phyloP scores from a whole-genome alignment of 169 alveolate species.

The Plasmodium malariae region DNA sequence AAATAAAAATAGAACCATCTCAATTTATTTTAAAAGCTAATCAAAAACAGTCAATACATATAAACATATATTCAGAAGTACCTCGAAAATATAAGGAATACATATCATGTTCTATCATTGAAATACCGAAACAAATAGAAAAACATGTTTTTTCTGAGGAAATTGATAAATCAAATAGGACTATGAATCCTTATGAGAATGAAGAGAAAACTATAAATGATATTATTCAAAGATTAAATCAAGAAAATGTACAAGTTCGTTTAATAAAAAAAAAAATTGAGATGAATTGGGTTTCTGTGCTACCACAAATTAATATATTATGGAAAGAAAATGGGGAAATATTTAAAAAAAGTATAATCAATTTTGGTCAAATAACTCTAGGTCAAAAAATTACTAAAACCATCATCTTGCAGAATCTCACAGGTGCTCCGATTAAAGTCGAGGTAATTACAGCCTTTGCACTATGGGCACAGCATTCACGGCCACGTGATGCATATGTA shows the following conservation, averaged over 20 bases:
- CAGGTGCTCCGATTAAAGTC: constrained; percentile 57
- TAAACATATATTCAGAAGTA: constrained; percentile 41
- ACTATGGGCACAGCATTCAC: not conserved
- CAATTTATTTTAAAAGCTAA: constrained; percentile 46
- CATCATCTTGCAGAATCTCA: constrained; percentile 35
- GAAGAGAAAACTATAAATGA: constrained; percentile 23
- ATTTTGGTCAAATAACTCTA: constrained; percentile 55
- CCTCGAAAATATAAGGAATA: constrained; percentile 48
- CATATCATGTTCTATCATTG: constrained; percentile 59
- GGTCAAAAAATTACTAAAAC: constrained; percentile 54
- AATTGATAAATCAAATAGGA: constrained; percentile 9
- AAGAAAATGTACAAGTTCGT: constrained; percentile 52
- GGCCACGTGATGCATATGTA: not conserved
- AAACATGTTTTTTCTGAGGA: constrained; percentile 9
- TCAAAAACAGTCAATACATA: constrained; percentile 22
- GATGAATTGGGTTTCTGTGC: constrained; percentile 38
- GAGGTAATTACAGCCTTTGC: not conserved
- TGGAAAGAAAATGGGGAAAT: constrained; percentile 33
- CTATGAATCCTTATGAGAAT: constrained; percentile 32
- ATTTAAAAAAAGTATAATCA: constrained; percentile 46
- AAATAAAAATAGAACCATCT: constrained; percentile 63
- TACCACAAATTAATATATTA: constrained; percentile 57
- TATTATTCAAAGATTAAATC: constrained; percentile 41
- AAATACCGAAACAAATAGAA: constrained; percentile 53
- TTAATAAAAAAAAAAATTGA: constrained; percentile 53